Percentiles rank a stretch among this genome's conserved stretches.
Conservation (phyloP, 768 basidiomycete species). For the Boletellus ananas region DNA sequence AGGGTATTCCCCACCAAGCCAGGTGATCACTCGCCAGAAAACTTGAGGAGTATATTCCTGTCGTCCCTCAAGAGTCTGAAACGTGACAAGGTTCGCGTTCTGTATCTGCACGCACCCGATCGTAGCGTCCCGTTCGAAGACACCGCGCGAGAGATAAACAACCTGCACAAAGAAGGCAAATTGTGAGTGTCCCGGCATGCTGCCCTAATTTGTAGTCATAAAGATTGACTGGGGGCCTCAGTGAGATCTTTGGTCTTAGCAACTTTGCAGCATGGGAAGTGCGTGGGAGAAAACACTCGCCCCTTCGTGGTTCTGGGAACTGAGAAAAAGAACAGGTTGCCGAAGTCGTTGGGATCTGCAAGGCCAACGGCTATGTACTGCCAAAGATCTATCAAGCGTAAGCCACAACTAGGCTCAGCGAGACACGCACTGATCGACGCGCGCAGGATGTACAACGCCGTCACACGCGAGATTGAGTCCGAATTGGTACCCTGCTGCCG, state of each 20-base stretch:
- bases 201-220: not conserved
- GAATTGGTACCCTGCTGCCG: conserved; percentile 55
- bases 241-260: conserved; percentile 60
- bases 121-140: conserved; percentile 53
- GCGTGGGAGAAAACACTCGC: not conserved
- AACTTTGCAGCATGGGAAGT: conserved; percentile 59
- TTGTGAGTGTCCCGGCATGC: conserved; percentile 37
- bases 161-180: conserved; percentile 53
- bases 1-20: conserved; percentile 40
- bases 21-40: conserved; percentile 41
- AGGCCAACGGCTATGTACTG: conserved; percentile 47
- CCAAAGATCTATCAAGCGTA: conserved; percentile 57
- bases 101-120: conserved; percentile 63
- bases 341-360: conserved; percentile 56
- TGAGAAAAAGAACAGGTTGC: conserved; percentile 39
- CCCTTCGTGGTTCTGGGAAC: not conserved
- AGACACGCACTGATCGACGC: no score
- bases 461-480: conserved; percentile 45
- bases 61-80: conserved; percentile 45
- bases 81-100: conserved; percentile 43
- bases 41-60: conserved; percentile 43
- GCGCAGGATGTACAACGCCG: conserved; percentile 43
- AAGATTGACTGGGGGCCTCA: conserved; percentile 11
- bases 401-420: conserved; percentile 8
- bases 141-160: conserved; percentile 51